Evolutionary conservation across 2,329 filamentous ascomycete genomes (phyloP).

Genomic region (Diaporthe sp.): DNA sequence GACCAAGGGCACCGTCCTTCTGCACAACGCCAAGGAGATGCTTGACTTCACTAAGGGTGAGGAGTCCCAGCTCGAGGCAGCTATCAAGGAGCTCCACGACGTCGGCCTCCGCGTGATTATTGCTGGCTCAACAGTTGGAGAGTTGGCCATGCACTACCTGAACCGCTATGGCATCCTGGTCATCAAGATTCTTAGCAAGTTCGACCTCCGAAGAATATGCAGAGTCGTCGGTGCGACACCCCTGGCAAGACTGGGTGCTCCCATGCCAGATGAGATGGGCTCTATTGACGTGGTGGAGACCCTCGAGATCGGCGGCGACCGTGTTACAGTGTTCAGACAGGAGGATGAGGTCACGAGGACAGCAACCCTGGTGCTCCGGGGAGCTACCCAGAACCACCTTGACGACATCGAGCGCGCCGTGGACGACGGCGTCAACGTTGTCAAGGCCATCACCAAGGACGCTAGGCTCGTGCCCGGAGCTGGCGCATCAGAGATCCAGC

Average conservation of each 20-base stretch:
- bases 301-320: constrained; percentile 95
- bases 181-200: constrained; percentile 98
- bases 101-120: constrained; percentile 92
- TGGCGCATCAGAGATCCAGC: constrained; percentile 92
- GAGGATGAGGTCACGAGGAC: constrained; percentile 93
- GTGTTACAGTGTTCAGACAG: constrained; percentile 98
- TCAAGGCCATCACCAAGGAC: constrained; percentile 98
- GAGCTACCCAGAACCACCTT: constrained; percentile 97
- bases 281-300: constrained; percentile 95
- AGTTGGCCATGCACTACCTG: constrained; percentile 96
- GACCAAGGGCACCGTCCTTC: constrained; percentile 96
- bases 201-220: constrained; percentile 94
- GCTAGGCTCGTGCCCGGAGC: constrained; percentile 91
- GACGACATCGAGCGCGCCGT: constrained; percentile 97
- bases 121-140: constrained; percentile 92
- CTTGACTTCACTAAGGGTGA: constrained; percentile 98
- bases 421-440: constrained; percentile 97
- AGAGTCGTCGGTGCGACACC: constrained; percentile 96
- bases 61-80: constrained; percentile 88
- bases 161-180: constrained; percentile 97
- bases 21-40: constrained; percentile 99
- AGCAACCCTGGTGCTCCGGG: constrained; percentile 92
- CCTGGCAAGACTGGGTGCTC: constrained; percentile 93
- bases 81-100: constrained; percentile 96
- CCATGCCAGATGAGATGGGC: constrained; percentile 99